Evolutionary conservation across 768 basidiomycete genomes (phyloP), one percentile per base, ranked within the genome.

Genomic region (Leucogyrophana mollusca): DNA sequence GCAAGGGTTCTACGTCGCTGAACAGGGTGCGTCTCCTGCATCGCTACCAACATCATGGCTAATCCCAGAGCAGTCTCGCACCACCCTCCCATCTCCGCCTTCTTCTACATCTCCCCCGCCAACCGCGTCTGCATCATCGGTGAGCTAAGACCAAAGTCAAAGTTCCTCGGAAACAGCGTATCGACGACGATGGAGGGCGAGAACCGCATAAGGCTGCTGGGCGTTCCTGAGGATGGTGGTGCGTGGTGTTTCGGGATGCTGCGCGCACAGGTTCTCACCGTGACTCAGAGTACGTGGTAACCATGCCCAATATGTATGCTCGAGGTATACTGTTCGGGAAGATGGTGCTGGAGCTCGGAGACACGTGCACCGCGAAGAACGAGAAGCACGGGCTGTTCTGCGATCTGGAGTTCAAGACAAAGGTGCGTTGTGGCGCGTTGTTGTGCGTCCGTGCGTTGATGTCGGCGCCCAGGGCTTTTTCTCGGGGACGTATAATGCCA

Each of bases 261-360:
- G 20, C 49, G 47, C 43, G 16, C 35, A 18, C 20, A 27, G 33
- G 23, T 38, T 37, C 32, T 51, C 35, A 50, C 24, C 45, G 4
- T 21, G 39, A 0, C 32, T 46, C 70, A 86, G 90, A 89, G 52
- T 94, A 94, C 63, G 77, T 87, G 48, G 82, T 93, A 55, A 85
- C 90, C 48, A 96, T 99, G 94, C 96, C 96, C 23, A 98, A 97
- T 73, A 96, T 97, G 87, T 95, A 91, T 61, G 90, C 87, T 38
- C 78, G 90, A 30, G 90, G 90, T 7, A 90, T 91, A 54, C 68
- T 91, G 34, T 92, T 89, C 65, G 89, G 88, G 9, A 91, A 90
- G 76, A 95, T 99, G 94, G 87, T 97, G 21, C 74, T 95, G 43
- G 96, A 99, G 70, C 74, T 99, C 17, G 94, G 95, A 4, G 96